A percentile compares a stretch with the other conserved stretches of the same genome.
Conservation (phyloP, 305 asterid genomes). For the Nicotiana rustica region DNA sequence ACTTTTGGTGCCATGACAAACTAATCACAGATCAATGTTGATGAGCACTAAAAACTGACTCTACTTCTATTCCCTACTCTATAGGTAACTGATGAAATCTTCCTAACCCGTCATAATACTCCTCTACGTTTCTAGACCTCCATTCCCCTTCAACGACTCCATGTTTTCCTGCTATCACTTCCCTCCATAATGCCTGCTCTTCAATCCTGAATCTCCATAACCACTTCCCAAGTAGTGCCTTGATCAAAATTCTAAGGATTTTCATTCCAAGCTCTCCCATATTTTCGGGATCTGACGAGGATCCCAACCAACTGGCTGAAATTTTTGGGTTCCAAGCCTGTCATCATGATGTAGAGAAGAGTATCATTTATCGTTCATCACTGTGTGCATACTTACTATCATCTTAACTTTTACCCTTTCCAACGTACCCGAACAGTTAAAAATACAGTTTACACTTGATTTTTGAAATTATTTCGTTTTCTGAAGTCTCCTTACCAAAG, state of each 20-base stretch:
- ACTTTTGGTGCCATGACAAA: conserved; percentile 20
- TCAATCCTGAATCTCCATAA: too few species aligned
- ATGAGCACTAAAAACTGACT: neutral
- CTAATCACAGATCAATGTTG: neutral
- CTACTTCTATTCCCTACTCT: neutral
- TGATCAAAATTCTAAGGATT: neutral
- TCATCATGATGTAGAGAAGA: conserved; percentile 14
- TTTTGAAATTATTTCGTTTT: conserved; percentile 28
- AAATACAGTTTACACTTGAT: neutral
- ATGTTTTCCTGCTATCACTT: neutral
- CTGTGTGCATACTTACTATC: neutral
- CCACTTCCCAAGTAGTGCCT: conserved; percentile 6
- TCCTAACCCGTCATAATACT: neutral
- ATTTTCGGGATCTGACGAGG: neutral
- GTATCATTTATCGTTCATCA: neutral
- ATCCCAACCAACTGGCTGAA: neutral
- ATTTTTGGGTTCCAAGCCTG: neutral
- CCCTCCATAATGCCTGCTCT: too few species aligned
- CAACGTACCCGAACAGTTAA: neutral
- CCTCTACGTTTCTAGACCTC: neutral
- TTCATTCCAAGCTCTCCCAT: neutral
- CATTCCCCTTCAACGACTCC: neutral
- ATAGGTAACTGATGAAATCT: neutral
- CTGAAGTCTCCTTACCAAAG: neutral
- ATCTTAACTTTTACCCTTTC: neutral